phyloP scores from a whole-genome alignment of 306 rosid genomes.

The Fragaria ananassa region DNA sequence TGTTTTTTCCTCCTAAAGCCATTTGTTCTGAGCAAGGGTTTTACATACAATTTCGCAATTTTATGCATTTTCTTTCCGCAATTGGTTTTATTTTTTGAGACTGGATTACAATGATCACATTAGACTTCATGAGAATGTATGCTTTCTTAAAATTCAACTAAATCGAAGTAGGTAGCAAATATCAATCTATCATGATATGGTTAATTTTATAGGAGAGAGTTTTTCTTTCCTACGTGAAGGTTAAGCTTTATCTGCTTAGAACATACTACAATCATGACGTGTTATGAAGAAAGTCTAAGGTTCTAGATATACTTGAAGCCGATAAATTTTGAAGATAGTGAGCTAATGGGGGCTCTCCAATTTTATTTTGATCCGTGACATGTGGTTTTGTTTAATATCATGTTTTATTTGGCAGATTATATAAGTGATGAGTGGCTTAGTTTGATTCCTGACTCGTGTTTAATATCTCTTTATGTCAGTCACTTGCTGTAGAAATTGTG shows the following conservation, averaged over 20 bases:
- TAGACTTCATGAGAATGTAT: background rate
- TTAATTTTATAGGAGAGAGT: background rate
- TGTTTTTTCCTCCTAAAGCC: background rate
- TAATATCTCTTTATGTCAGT: conserved; percentile 34
- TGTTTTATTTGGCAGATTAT: background rate
- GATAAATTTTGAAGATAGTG: background rate
- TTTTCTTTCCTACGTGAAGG: background rate
- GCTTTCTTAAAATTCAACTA: background rate
- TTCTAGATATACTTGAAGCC: background rate
- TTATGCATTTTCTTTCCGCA: background rate
- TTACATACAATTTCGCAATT: background rate
- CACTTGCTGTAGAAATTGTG: conserved; percentile 89
- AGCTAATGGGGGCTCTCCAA: background rate
- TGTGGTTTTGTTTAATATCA: background rate
- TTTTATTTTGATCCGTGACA: background rate
- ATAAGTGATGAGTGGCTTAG: background rate
- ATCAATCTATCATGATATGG: background rate
- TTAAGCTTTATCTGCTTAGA: background rate
- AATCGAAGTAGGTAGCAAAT: background rate
- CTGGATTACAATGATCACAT: background rate
- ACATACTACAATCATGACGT: background rate
- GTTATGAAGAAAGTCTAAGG: background rate
- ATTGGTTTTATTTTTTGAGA: background rate
- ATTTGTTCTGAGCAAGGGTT: background rate
- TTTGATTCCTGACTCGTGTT: background rate